Conservation (phyloP, 306 rosid species). For the Malus sieversii region DNA sequence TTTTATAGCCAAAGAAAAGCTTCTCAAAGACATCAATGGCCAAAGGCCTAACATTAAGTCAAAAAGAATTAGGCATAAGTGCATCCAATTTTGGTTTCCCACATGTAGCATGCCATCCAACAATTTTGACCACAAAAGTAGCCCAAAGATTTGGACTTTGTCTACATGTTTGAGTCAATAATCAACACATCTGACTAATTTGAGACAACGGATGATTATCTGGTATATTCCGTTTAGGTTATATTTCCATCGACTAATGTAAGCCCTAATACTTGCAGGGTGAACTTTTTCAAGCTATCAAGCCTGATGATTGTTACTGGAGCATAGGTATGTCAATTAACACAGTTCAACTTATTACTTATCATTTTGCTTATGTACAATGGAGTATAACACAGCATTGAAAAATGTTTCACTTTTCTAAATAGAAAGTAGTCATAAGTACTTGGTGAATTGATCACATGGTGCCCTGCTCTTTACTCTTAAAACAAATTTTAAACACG, state of each 20-base stretch:
- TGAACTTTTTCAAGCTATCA: slow-evolving; percentile 48
- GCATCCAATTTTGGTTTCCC: no score
- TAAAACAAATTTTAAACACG: neutral
- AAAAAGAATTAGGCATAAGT: no score
- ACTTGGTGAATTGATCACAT: neutral
- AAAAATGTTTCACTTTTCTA: neutral
- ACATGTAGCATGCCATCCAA: no score
- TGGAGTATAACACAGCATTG: neutral
- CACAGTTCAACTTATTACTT: neutral
- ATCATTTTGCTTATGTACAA: neutral
- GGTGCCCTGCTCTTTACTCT: neutral
- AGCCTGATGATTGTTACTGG: slow-evolving; percentile 91
- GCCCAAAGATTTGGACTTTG: no score
- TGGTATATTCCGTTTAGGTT: neutral
- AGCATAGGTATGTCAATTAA: slow-evolving; percentile 55
- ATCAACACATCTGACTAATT: no score
- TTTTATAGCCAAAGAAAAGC: no score
- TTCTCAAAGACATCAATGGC: no score
- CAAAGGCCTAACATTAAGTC: no score
- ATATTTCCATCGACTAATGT: slow-evolving; percentile 2
- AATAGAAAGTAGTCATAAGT: neutral
- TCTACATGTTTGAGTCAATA: no score
- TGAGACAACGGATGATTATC: neutral
- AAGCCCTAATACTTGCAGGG: slow-evolving; percentile 37
- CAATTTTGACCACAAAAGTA: no score